Percentiles rank a stretch among this genome's conserved stretches.
Evolutionary conservation across 805 yeast species (phyloP).

Genomic region (Candida ipomoeae): DNA sequence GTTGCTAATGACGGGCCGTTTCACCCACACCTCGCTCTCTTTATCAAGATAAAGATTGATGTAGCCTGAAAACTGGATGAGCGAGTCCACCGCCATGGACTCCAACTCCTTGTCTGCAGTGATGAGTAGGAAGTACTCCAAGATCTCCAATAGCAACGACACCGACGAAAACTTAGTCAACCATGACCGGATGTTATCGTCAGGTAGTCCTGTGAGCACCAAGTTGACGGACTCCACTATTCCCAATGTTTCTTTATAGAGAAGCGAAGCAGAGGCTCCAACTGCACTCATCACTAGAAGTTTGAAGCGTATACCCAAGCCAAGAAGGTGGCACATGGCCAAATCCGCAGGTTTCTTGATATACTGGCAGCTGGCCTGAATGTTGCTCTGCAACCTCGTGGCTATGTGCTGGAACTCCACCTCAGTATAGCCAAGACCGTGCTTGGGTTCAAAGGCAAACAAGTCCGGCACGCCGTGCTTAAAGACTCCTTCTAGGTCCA

Average conservation of each 20-base stretch:
- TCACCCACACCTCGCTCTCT: neutral
- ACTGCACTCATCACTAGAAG: constrained; percentile 3
- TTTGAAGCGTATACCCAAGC: constrained; percentile 2
- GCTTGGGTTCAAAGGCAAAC: neutral
- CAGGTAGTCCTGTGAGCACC: neutral
- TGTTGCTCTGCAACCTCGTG: neutral
- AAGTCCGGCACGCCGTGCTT: constrained; percentile 4
- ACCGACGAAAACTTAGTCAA: constrained; percentile 1
- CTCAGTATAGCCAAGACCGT: neutral
- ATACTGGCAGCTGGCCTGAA: neutral
- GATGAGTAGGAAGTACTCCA: constrained; percentile 7
- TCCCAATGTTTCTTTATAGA: constrained; percentile 5
- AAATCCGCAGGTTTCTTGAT: neutral
- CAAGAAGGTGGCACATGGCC: constrained; percentile 2
- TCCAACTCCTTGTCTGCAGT: neutral
- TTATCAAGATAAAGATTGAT: constrained; percentile 3
- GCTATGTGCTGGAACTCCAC: neutral
- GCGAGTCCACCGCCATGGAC: constrained; percentile 6
- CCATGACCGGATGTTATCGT: constrained; percentile 1
- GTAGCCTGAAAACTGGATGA: constrained; percentile 7
- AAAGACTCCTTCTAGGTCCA: constrained; percentile 1
- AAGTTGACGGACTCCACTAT: constrained; percentile 3
- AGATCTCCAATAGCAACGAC: constrained; percentile 6
- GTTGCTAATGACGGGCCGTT: constrained; percentile 5
- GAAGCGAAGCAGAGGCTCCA: neutral